Evolutionary conservation across 208 protist genomes (phyloP).

Genomic region (Wallacemonas collosoma): DNA sequence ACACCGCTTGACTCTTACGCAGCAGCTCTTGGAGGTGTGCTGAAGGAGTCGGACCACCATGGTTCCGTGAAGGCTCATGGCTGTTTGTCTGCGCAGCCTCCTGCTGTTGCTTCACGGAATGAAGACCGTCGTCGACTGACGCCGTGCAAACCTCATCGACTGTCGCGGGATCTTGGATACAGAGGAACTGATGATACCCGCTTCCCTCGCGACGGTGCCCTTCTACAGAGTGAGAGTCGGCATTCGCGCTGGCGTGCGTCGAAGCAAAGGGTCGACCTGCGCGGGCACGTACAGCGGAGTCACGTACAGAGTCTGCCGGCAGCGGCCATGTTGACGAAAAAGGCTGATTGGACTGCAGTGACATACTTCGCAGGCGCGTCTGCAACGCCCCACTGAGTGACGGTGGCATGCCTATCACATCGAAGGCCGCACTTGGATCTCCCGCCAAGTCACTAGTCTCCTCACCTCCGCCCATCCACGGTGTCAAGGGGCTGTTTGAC

Average conservation of each 20-base stretch:
- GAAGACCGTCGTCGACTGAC: too few relatives aligned
- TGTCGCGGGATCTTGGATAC: background rate
- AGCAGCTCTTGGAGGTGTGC: constrained; percentile 21
- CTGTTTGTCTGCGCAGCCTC: background rate
- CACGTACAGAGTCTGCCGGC: background rate
- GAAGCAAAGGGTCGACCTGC: too few relatives aligned
- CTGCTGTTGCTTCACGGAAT: too few relatives aligned
- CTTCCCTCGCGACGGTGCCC: background rate
- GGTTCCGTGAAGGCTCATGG: background rate
- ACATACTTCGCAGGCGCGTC: constrained; percentile 5
- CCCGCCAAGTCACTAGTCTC: background rate
- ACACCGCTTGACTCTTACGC: constrained; percentile 6
- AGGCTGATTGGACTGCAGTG: constrained; percentile 10
- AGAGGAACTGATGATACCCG: constrained; percentile 7
- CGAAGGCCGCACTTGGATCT: constrained; percentile 12
- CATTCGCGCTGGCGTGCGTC: too few relatives aligned
- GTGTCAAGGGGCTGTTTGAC: background rate
- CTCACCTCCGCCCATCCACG: background rate
- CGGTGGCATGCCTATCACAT: constrained; percentile 3
- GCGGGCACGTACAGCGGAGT: too few relatives aligned
- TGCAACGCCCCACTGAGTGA: background rate
- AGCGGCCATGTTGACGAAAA: background rate
- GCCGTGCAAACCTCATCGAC: background rate
- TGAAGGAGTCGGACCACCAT: background rate
- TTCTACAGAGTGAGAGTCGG: too few relatives aligned